Evolutionary conservation across 1,284 basidiomycete species (phyloP), one percentile per base, ranked within the genome.

Genomic region (Leccinum proliferum): DNA sequence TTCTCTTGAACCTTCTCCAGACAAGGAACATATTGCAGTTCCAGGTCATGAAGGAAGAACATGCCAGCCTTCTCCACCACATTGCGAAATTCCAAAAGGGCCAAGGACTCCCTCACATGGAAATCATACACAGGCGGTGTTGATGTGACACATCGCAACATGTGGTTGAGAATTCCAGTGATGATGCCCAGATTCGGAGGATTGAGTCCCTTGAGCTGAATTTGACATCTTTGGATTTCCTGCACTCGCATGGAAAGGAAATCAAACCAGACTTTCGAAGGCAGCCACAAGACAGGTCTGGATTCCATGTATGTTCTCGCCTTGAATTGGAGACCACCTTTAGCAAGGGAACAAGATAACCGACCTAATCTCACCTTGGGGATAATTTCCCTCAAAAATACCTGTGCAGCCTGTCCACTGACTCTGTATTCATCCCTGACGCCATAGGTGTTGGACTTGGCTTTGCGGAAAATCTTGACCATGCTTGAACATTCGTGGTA

Each of bases 11-110:
- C 0, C 1, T 2, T 15, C 0, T 66, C 56, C 1, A 65, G 21
- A 18, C 52, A 64, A 1, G 57, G 41, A 2, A 21, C 0, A 0
- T 32, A 25, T 25, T 25, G 15, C 43, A 67, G 1, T 0, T 62
- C 52, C 2, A 68, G 37, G 1, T 69, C 63, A 1, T 58, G 60
- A 2, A 69, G 8, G n/a, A 70, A 66, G 15, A 69, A 69, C 41
- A 63, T 65, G 0, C 57, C 35, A 2, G 52, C 53, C 0, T 15
- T 10, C 3, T 64, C 12, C 2, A 58, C 4, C 0, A 66, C 41
- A 29, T n/a, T 35, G 9, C 5, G 14, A 55, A 58, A 66, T 5
- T 64, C 34, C 1, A 68, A 14, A 1, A 66, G 35, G 1, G 57
- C 61, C 53, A 69, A 12, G 0, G 61, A 66, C 21, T 69, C 59